Evolutionary conservation across 176 grass and related monocot species (phyloP).

Genomic region (Pontederia paniculata): DNA sequence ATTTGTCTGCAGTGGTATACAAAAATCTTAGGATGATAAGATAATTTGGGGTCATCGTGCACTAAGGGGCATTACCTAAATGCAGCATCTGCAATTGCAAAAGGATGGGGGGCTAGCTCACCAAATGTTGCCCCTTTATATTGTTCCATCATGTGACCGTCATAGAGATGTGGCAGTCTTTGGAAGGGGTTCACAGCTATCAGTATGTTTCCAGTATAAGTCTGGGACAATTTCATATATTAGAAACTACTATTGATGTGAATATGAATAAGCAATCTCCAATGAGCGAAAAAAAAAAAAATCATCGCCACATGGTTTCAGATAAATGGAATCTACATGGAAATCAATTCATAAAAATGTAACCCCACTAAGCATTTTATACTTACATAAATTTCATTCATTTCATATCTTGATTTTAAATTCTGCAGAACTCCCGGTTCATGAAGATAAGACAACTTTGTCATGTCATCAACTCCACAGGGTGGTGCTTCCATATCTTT

Average conservation of each 20-base stretch:
- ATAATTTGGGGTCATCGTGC: neutral
- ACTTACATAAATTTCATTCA: slow-evolving; percentile 99
- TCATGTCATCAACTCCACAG: slow-evolving; percentile 99
- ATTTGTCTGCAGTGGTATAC: slow-evolving; percentile 10
- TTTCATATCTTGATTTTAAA: slow-evolving; percentile 89
- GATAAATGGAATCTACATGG: too few relatives aligned
- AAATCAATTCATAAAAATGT: too few relatives aligned
- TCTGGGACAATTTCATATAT: slow-evolving; percentile 25
- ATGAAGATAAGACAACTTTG: slow-evolving; percentile 91
- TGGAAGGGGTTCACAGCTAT: slow-evolving; percentile 98
- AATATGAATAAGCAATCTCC: too few relatives aligned
- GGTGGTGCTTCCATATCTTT: slow-evolving; percentile 88
- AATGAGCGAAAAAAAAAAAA: slow-evolving; percentile 13
- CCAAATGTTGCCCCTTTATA: slow-evolving; percentile 91
- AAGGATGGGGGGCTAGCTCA: slow-evolving; percentile 93
- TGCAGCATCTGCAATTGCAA: slow-evolving; percentile 92
- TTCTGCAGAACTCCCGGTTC: slow-evolving; percentile 97
- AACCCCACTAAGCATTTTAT: too few relatives aligned
- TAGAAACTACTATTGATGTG: neutral
- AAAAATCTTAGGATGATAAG: neutral
- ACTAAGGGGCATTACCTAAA: slow-evolving; percentile 44
- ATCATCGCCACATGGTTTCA: neutral
- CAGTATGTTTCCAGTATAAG: slow-evolving; percentile 92
- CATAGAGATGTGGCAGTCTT: slow-evolving; percentile 90
- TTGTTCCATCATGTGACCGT: slow-evolving; percentile 96